Evolutionary conservation across 2,329 filamentous ascomycete genomes (phyloP).

Genomic region (Verticillium alfalfae): DNA sequence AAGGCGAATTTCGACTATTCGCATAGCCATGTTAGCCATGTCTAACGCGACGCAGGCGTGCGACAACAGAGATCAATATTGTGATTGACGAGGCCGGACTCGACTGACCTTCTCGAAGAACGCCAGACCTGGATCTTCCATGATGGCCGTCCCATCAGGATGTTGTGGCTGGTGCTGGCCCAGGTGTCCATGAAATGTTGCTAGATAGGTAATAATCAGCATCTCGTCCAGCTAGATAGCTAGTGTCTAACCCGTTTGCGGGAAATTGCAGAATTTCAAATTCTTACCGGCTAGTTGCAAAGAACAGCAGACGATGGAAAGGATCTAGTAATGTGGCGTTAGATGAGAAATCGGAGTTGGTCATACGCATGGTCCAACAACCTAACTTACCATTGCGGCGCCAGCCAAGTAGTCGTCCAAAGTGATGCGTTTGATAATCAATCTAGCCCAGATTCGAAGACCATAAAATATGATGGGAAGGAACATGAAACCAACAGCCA

Average conservation of each 20-base stretch:
- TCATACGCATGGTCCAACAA: too few species aligned
- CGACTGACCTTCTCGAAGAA: conserved; percentile 7
- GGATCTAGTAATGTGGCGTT: not conserved
- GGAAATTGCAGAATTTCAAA: too few species aligned
- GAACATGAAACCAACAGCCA: conserved; percentile 9
- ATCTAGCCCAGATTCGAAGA: conserved; percentile 8
- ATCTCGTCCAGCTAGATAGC: not conserved
- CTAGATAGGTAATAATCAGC: not conserved
- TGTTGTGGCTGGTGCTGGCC: conserved; percentile 8
- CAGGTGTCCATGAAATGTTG: conserved; percentile 5
- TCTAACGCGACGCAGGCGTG: not conserved
- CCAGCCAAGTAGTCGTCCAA: conserved; percentile 9
- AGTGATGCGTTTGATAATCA: conserved; percentile 8
- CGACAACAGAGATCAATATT: not conserved
- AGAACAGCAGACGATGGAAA: conserved; percentile 6
- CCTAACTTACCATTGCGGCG: conserved; percentile 4
- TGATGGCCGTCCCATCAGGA: conserved; percentile 7
- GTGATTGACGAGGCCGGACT: too few species aligned
- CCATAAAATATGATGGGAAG: conserved; percentile 6
- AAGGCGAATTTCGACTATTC: conserved; percentile 6
- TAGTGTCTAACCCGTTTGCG: not conserved
- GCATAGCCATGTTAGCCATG: too few species aligned
- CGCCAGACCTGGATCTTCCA: conserved; percentile 8
- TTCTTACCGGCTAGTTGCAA: conserved; percentile 6
- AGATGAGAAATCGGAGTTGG: too few species aligned